Percentiles rank a stretch among this genome's conserved stretches.
phyloP scores from a whole-genome alignment of 2,329 filamentous ascomycete species.

The Myotisia sp. region DNA sequence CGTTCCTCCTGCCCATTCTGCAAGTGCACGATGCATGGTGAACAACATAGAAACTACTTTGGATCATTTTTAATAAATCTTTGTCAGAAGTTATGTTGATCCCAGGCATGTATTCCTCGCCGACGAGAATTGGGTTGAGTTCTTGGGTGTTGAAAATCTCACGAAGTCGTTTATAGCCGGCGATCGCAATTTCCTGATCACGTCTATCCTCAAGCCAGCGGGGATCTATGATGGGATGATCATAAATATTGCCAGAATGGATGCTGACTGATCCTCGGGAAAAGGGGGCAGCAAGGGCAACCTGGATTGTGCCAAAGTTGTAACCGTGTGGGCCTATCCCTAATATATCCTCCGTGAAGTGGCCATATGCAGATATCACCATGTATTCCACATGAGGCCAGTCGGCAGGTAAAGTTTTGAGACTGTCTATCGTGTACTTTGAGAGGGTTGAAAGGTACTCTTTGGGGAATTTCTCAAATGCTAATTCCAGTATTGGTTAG shows the following conservation, averaged over 20 bases:
- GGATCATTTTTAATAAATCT: slow-evolving; percentile 28
- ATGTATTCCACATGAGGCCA: slow-evolving; percentile 29
- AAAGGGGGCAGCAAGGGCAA: slow-evolving; percentile 26
- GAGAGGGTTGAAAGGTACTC: slow-evolving; percentile 18
- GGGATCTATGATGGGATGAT: slow-evolving; percentile 32
- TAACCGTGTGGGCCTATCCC: slow-evolving; percentile 17
- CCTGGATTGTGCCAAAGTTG: slow-evolving; percentile 22
- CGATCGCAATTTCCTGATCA: slow-evolving; percentile 34
- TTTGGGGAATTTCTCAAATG: slow-evolving; percentile 8
- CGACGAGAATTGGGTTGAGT: slow-evolving; percentile 20
- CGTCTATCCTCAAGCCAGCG: slow-evolving; percentile 32
- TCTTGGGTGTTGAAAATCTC: slow-evolving; percentile 21
- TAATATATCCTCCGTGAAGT: slow-evolving; percentile 19
- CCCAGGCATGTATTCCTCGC: slow-evolving; percentile 28
- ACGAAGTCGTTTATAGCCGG: slow-evolving; percentile 31
- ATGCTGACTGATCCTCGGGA: slow-evolving; percentile 35
- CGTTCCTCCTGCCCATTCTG: slow-evolving; percentile 22
- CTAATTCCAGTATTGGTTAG: background rate
- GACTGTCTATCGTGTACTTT: slow-evolving; percentile 11
- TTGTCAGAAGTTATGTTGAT: slow-evolving; percentile 26
- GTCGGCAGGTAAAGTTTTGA: slow-evolving; percentile 21
- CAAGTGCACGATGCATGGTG: slow-evolving; percentile 23
- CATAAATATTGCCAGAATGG: slow-evolving; percentile 18
- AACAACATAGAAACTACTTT: slow-evolving; percentile 19
- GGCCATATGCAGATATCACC: slow-evolving; percentile 16